Conservation (phyloP, 1,139 yeast genomes). For the Diutina ranongensis region DNA sequence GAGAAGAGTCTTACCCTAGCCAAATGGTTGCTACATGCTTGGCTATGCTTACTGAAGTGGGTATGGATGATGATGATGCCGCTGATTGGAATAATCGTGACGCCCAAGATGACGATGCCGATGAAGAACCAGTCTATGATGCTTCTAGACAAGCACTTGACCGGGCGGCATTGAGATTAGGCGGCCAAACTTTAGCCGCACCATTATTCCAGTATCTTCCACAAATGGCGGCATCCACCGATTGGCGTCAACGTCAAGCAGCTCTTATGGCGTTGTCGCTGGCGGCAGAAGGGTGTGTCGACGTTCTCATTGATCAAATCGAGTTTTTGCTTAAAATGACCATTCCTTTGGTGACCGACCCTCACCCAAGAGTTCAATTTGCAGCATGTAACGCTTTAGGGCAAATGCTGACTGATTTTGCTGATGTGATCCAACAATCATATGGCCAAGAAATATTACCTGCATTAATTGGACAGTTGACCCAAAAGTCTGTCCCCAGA, state of each 20-base stretch:
- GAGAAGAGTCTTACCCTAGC: conserved; percentile 61
- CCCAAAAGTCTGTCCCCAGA: conserved; percentile 62
- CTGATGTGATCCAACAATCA: conserved; percentile 74
- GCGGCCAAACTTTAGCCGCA: conserved; percentile 73
- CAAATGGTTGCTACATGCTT: conserved; percentile 60
- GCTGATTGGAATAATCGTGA: conserved; percentile 76
- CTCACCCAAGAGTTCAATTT: conserved; percentile 90
- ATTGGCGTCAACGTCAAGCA: conserved; percentile 95
- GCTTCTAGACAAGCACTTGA: conserved; percentile 93
- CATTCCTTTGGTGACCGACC: conserved; percentile 69
- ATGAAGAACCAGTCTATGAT: conserved; percentile 77
- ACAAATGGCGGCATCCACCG: conserved; percentile 57
- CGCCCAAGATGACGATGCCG: conserved; percentile 68
- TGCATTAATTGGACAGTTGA: conserved; percentile 73
- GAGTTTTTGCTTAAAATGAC: conserved; percentile 76
- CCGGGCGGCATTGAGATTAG: conserved; percentile 72
- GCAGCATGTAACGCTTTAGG: conserved; percentile 96
- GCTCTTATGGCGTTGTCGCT: conserved; percentile 94
- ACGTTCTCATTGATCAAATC: conserved; percentile 72
- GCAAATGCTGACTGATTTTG: conserved; percentile 96
- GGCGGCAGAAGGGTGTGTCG: conserved; percentile 96
- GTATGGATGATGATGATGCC: conserved; percentile 74
- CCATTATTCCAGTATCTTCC: conserved; percentile 84
- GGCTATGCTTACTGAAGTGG: conserved; percentile 86
- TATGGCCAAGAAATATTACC: conserved; percentile 76